Evolutionary conservation across 2,329 filamentous ascomycete species (phyloP), one percentile per base, ranked within the genome.

Genomic region (Xylaria sp.): DNA sequence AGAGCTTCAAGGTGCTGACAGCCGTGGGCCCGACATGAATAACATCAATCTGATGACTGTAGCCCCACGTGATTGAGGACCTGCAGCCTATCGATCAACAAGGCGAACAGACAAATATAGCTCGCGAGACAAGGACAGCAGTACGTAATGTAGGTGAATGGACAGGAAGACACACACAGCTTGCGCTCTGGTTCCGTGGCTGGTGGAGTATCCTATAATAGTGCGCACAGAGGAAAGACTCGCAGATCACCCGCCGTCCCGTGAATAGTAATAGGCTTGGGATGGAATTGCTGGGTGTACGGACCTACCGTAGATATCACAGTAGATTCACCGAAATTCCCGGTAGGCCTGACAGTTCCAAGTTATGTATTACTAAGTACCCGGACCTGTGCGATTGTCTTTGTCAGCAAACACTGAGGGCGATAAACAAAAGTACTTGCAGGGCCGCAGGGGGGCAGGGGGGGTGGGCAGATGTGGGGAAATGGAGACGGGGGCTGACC

Each of bases 1-100:
- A 54, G 47, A 56, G 54, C 29, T 56, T 59, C 45, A 47, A 59
- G 37, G 56, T 58, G 58, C 52, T 60, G 54, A 56, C 58, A 47
- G 50, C 42, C 42, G 45, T 47, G 44, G 26, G 46, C 52, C 52
- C 55, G 56, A 53, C 9, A 34, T 34, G 8, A 34, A 13, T 13
- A 56, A 53, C 9, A 34, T 34, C 29, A 34, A 13, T 13, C 11
- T 58, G 52, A 60, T 56, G 57, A 44, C 56, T 50, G 58, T 44
- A 24, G 18, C 39, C 56, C 58, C 58, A 60, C 58, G 58, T 60
- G 58, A 61, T 41, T 16, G 45, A 44, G 16, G 9, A 6, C 29
- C 16, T 13, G 3, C 6, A 11, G 29, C 16, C 8, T 34, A 7
- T 7, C 29, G 11, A 34, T 11, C 29, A 34, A 13, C 5, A 37